Percentiles rank a stretch among this genome's conserved stretches.
phyloP scores from a whole-genome alignment of 1,284 basidiomycete species.

The Naganishia sp. region DNA sequence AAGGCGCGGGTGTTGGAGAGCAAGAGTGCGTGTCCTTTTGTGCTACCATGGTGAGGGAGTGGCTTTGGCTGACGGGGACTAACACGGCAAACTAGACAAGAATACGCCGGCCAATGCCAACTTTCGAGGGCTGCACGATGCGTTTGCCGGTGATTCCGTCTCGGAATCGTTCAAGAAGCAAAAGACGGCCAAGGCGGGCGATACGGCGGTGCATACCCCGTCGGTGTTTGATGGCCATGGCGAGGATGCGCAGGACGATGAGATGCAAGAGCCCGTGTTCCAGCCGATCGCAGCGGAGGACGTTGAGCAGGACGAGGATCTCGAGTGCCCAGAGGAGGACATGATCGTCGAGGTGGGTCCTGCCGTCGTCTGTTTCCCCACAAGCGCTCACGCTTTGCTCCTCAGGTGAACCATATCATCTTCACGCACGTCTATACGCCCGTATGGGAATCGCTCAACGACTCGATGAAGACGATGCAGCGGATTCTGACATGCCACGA shows the following conservation, averaged over 20 bases:
- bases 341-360: slow-evolving; percentile 12
- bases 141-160: slow-evolving; percentile 13
- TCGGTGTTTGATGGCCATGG: slow-evolving; percentile 8
- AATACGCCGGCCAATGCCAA: background rate
- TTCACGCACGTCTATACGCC: slow-evolving; percentile 19
- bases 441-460: slow-evolving; percentile 10
- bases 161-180: background rate
- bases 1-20: slow-evolving; percentile 1
- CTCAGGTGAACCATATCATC: slow-evolving; percentile 14
- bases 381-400: background rate
- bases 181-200: background rate
- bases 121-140: slow-evolving; percentile 26
- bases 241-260: background rate
- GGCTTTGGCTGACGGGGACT: background rate
- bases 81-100: background rate
- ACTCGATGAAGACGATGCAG: slow-evolving; percentile 20
- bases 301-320: background rate
- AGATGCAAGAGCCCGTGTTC: background rate
- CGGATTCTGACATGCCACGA: slow-evolving; percentile 11
- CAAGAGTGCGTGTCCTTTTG: background rate
- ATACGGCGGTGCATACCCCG: background rate
- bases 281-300: background rate
- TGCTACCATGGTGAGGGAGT: background rate
- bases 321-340: slow-evolving; percentile 1
- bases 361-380: background rate